phyloP scores from a whole-genome alignment of 257 asterid genomes.

The Verbascum thapsus region DNA sequence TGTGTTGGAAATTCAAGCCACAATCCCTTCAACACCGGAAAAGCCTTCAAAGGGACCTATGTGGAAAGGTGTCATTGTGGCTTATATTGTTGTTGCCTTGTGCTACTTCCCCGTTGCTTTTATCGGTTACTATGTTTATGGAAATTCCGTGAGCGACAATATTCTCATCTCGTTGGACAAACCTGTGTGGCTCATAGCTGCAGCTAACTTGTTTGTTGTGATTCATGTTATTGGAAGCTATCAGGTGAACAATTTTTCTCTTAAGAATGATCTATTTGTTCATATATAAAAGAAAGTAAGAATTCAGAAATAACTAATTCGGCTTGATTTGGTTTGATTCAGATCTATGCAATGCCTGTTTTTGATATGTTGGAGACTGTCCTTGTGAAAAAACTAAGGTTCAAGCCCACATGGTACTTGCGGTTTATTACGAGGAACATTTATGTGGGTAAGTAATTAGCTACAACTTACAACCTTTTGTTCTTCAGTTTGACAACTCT shows the following conservation, averaged over 20 bases:
- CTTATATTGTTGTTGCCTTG: constrained; percentile 79
- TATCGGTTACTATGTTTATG: constrained; percentile 73
- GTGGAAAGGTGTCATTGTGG: constrained; percentile 95
- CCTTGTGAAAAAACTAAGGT: constrained; percentile 65
- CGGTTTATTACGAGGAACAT: constrained; percentile 63
- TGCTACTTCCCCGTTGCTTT: constrained; percentile 95
- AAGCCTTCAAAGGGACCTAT: constrained; percentile 86
- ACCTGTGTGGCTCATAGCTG: constrained; percentile 85
- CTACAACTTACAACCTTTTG: too few species aligned
- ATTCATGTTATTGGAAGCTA: constrained; percentile 94
- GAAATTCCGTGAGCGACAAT: constrained; percentile 59
- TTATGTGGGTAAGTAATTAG: constrained; percentile 62
- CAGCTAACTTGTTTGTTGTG: constrained; percentile 91
- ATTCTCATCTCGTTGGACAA: constrained; percentile 55
- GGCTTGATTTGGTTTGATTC: constrained; percentile 28
- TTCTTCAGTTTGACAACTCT: too few species aligned
- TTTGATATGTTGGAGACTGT: constrained; percentile 89
- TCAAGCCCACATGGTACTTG: constrained; percentile 69
- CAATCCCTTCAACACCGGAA: constrained; percentile 89
- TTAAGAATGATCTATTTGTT: too few species aligned
- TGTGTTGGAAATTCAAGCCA: constrained; percentile 87
- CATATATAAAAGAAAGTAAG: too few species aligned
- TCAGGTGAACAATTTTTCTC: constrained; percentile 50
- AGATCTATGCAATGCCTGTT: constrained; percentile 93
- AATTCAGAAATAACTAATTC: too few species aligned